Percentiles rank a stretch among this genome's conserved stretches.
Evolutionary conservation across 345 rosid species (phyloP).

Genomic region (Salix arbutifolia): DNA sequence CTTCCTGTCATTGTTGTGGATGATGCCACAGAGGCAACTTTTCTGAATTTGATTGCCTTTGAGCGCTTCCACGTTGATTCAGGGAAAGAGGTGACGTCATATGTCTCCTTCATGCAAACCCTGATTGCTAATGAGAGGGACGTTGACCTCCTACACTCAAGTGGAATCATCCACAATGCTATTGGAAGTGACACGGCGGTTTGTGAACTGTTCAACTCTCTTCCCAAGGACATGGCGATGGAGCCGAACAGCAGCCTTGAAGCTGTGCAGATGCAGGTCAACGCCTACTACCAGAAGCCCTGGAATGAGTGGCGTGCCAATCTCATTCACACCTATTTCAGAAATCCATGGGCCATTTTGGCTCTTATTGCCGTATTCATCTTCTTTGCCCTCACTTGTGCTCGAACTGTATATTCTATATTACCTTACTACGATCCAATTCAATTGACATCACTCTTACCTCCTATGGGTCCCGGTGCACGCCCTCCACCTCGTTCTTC

Average conservation of each 20-base stretch:
- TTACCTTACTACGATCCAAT: slow-evolving; percentile 16
- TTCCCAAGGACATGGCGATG: slow-evolving; percentile 32
- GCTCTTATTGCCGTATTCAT: slow-evolving; percentile 38
- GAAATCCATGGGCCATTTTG: slow-evolving; percentile 46
- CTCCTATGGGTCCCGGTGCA: not conserved
- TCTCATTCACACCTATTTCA: slow-evolving; percentile 42
- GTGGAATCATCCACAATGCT: slow-evolving; percentile 43
- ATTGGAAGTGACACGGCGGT: slow-evolving; percentile 47
- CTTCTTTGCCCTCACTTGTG: slow-evolving; percentile 42
- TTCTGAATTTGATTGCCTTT: slow-evolving; percentile 40
- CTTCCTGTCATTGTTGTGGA: slow-evolving; percentile 33
- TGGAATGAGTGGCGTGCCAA: slow-evolving; percentile 48
- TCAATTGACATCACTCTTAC: not conserved
- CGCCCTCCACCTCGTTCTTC: not conserved
- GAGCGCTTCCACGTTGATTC: slow-evolving; percentile 41
- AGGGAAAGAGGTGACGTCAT: slow-evolving; percentile 41
- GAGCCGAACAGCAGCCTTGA: slow-evolving; percentile 32
- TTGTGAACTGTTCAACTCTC: slow-evolving; percentile 42
- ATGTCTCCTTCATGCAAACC: slow-evolving; percentile 44
- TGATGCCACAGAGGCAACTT: slow-evolving; percentile 28
- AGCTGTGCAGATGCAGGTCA: slow-evolving; percentile 30
- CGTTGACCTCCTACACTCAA: slow-evolving; percentile 36
- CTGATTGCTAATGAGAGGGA: slow-evolving; percentile 42
- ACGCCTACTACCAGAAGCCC: slow-evolving; percentile 26
- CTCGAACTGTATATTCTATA: slow-evolving; percentile 28